Evolutionary conservation across 2,329 filamentous ascomycete species (phyloP).

Genomic region (Colletotrichum sp.): DNA sequence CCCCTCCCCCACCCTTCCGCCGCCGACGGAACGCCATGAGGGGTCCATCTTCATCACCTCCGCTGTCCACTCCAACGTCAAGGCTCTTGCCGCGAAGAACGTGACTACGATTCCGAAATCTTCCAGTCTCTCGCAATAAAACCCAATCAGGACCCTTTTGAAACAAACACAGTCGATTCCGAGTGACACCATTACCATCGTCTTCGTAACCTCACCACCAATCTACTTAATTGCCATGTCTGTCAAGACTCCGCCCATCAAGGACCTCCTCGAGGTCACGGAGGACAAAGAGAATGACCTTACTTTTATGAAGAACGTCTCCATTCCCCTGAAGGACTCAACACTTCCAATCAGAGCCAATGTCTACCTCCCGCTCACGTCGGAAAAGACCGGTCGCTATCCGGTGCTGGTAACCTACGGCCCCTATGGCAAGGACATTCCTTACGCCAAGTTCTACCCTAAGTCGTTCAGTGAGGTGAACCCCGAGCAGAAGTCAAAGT

Average conservation of each 20-base stretch:
- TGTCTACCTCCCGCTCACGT: constrained; percentile 38
- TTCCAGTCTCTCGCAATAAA: background rate
- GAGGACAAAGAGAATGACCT: constrained; percentile 9
- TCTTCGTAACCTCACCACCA: background rate
- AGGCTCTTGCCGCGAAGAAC: background rate
- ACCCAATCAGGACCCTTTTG: background rate
- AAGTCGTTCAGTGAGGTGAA: constrained; percentile 55
- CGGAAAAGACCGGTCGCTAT: constrained; percentile 25
- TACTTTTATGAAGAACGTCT: constrained; percentile 43
- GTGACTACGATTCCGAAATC: background rate
- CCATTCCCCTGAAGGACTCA: constrained; percentile 33
- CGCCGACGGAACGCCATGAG: background rate
- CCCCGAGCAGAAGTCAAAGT: constrained; percentile 54
- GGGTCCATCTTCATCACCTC: background rate
- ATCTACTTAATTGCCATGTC: background rate
- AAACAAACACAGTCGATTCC: background rate
- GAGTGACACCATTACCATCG: background rate
- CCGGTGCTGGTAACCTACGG: constrained; percentile 75
- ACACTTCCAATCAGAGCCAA: constrained; percentile 40
- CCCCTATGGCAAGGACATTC: constrained; percentile 77
- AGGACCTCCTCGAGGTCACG: constrained; percentile 8
- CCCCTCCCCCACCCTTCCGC: constrained; percentile 20
- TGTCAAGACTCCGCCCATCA: constrained; percentile 14
- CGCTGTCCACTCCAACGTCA: background rate
- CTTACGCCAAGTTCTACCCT: constrained; percentile 57